Percentiles rank a stretch among this genome's conserved stretches.
phyloP scores from a whole-genome alignment of 768 basidiomycete species.

The Inosperma sp. region DNA sequence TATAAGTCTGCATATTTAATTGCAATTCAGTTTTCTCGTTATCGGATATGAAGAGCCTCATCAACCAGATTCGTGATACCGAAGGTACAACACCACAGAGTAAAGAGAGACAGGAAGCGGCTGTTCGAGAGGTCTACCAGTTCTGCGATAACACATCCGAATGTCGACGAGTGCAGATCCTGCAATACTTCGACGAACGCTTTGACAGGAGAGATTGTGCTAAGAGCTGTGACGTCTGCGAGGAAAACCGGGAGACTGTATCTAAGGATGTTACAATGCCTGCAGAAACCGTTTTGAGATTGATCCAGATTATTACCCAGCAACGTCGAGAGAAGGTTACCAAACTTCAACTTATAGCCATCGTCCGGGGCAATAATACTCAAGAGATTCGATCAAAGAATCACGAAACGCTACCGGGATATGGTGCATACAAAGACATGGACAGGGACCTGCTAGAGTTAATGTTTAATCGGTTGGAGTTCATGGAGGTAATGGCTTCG shows the following conservation, averaged over 20 bases:
- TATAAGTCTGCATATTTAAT: not conserved
- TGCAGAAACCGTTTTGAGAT: conserved; percentile 51
- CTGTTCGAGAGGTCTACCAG: conserved; percentile 62
- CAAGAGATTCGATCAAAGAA: conserved; percentile 43
- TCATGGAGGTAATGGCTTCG: conserved; percentile 44
- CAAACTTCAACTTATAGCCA: conserved; percentile 50
- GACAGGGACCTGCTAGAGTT: conserved; percentile 56
- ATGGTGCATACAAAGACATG: conserved; percentile 52
- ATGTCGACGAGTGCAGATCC: conserved; percentile 83
- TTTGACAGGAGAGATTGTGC: conserved; percentile 68
- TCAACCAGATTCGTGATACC: conserved; percentile 57
- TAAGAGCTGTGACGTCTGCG: conserved; percentile 81
- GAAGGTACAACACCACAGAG: conserved; percentile 48
- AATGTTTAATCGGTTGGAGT: conserved; percentile 53
- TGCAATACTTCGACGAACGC: conserved; percentile 82
- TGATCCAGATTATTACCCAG: conserved; percentile 46
- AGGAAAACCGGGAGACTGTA: conserved; percentile 40
- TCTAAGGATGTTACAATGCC: conserved; percentile 57
- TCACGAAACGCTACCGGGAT: conserved; percentile 42
- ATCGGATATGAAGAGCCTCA: conserved; percentile 50
- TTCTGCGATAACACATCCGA: conserved; percentile 79
- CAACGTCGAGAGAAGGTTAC: conserved; percentile 52
- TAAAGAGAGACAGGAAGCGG: conserved; percentile 61
- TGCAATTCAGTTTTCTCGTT: conserved; percentile 55
- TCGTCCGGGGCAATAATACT: conserved; percentile 62